A percentile compares a stretch with the other conserved stretches of the same genome.
phyloP scores from a whole-genome alignment of 345 rosid species.

The Lepidium sativum region DNA sequence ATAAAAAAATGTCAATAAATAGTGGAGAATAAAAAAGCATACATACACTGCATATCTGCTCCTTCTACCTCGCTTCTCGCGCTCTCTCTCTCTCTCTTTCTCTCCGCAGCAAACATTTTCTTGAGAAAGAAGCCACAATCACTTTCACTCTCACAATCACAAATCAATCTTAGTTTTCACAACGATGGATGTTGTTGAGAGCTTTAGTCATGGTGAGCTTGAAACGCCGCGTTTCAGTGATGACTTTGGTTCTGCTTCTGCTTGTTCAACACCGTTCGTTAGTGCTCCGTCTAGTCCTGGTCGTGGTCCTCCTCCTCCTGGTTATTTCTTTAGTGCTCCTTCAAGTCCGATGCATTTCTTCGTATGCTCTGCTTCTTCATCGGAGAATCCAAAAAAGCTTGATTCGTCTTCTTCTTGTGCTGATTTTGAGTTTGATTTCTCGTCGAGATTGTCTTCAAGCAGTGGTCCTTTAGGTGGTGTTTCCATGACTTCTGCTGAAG shows the following conservation, averaged over 20 bases:
- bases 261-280: slow-evolving; percentile 93
- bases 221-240: slow-evolving; percentile 26
- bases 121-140: slow-evolving; percentile 25
- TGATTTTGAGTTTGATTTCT: slow-evolving; percentile 83
- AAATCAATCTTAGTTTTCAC: too few relatives aligned
- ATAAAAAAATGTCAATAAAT: slow-evolving; percentile 8
- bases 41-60: slow-evolving; percentile 17
- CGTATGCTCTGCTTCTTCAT: slow-evolving; percentile 25
- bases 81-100: slow-evolving; percentile 16
- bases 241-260: slow-evolving; percentile 17
- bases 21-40: slow-evolving; percentile 19
- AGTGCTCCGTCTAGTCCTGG: slow-evolving; percentile 98
- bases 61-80: slow-evolving; percentile 24
- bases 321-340: slow-evolving; percentile 88
- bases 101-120: slow-evolving; percentile 14
- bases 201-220: slow-evolving; percentile 2
- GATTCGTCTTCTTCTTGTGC: slow-evolving; percentile 17
- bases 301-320: slow-evolving; percentile 37
- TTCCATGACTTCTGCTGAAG: slow-evolving; percentile 92
- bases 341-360: slow-evolving; percentile 93
- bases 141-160: background rate
- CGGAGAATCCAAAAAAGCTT: slow-evolving; percentile 8
- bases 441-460: slow-evolving; percentile 40
- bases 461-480: slow-evolving; percentile 39
- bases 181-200: slow-evolving; percentile 15